Evolutionary conservation across 1,284 basidiomycete species (phyloP).

Genomic region (Ceratobasidium sp.): DNA sequence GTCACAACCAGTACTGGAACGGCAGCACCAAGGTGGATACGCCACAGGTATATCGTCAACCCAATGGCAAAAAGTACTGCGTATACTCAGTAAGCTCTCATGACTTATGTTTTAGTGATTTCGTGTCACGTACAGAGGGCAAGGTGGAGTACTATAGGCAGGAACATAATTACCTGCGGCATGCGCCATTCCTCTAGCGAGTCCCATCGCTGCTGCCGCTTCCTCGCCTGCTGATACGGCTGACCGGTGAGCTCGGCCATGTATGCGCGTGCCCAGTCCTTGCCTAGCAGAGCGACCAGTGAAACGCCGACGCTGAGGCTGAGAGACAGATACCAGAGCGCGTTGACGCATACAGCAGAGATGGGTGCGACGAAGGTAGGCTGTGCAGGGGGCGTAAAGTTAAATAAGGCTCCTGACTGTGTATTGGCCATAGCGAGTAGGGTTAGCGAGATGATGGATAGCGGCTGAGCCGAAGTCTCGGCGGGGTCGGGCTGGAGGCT

Average conservation of each 20-base stretch:
- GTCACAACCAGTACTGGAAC: constrained; percentile 11
- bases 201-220: constrained; percentile 8
- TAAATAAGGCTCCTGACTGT: neutral
- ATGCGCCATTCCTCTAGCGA: neutral
- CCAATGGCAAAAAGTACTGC: constrained; percentile 7
- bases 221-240: constrained; percentile 32
- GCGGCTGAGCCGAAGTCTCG: constrained; percentile 17
- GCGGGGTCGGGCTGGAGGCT: neutral
- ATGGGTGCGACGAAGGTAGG: neutral
- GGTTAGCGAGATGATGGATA: constrained; percentile 1
- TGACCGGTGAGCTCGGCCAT: constrained; percentile 18
- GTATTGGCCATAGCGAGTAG: constrained; percentile 5
- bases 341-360: constrained; percentile 12
- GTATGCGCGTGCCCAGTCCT: constrained; percentile 23
- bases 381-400: neutral
- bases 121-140: neutral
- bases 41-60: constrained; percentile 12
- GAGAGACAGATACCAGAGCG: constrained; percentile 25
- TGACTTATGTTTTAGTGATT: too few species aligned
- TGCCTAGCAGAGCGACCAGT: constrained; percentile 26
- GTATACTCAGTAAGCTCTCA: neutral
- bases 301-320: constrained; percentile 25
- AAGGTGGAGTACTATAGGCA: neutral
- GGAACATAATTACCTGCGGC: neutral
- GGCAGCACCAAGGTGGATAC: constrained; percentile 9